phyloP scores from a whole-genome alignment of 306 rosid species.

The Vachellia collinsii region DNA sequence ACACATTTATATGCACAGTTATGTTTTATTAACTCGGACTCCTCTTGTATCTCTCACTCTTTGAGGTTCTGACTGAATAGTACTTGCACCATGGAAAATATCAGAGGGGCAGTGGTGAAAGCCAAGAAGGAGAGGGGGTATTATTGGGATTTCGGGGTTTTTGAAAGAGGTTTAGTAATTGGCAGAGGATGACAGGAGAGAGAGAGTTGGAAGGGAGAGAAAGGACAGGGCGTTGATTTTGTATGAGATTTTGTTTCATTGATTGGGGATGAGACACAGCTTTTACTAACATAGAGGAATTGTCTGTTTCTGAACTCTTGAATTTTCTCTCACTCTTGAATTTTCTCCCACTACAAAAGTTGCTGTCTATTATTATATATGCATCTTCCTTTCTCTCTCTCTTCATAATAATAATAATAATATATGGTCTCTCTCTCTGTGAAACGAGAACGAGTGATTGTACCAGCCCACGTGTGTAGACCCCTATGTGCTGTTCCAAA shows the following conservation, averaged over 20 bases:
- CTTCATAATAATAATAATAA: not conserved
- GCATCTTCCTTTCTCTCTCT: not conserved
- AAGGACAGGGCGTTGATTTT: slow-evolving; percentile 46
- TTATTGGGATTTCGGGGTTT: slow-evolving; percentile 38
- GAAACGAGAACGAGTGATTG: slow-evolving; percentile 55
- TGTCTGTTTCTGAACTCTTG: slow-evolving; percentile 34
- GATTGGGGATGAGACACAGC: slow-evolving; percentile 44
- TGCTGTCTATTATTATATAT: not conserved
- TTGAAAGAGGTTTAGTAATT: slow-evolving; percentile 53
- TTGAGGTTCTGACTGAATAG: slow-evolving; percentile 40
- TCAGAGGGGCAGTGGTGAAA: slow-evolving; percentile 32
- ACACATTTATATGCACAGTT: not conserved
- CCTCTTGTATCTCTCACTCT: slow-evolving; percentile 25
- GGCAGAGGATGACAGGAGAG: slow-evolving; percentile 38
- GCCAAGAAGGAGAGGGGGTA: slow-evolving; percentile 40
- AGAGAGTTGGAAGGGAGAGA: slow-evolving; percentile 27
- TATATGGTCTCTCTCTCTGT: not conserved
- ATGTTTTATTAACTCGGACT: slow-evolving; percentile 36
- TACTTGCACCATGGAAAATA: slow-evolving; percentile 39
- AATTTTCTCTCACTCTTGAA: no score
- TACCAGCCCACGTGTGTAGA: slow-evolving; percentile 73
- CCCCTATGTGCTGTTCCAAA: slow-evolving; percentile 66
- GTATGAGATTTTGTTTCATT: slow-evolving; percentile 48
- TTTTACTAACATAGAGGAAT: slow-evolving; percentile 43
- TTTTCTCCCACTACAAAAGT: not conserved